phyloP scores from a whole-genome alignment of 345 rosid genomes.

The Rhodamnia rubescens region DNA sequence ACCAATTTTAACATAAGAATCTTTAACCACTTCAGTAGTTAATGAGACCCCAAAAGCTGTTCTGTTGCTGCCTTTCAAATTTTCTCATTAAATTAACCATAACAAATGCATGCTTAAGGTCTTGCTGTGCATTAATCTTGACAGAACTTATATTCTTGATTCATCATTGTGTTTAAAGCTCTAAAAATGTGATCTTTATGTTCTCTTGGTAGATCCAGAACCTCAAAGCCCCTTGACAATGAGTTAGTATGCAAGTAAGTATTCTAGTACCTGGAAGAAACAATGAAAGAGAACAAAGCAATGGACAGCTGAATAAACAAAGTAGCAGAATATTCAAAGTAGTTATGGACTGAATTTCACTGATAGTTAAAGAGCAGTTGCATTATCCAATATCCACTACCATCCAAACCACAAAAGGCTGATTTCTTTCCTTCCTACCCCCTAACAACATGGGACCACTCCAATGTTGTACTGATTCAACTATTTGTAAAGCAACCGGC shows the following conservation, averaged over 20 bases:
- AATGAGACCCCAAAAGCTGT: neutral
- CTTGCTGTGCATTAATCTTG: neutral
- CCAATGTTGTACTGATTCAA: neutral
- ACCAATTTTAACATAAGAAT: neutral
- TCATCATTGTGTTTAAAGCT: neutral
- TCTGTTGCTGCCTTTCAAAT: neutral
- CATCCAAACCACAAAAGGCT: neutral
- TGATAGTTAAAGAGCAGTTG: neutral
- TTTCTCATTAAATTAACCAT: neutral
- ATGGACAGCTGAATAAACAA: neutral
- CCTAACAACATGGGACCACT: neutral
- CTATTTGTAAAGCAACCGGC: neutral
- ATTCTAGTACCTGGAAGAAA: neutral
- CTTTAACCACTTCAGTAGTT: neutral
- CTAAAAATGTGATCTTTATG: neutral
- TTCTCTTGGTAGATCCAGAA: neutral
- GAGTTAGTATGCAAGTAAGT: neutral
- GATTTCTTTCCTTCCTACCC: neutral
- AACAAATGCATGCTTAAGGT: neutral
- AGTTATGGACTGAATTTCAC: neutral
- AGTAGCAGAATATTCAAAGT: neutral
- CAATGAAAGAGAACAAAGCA: neutral
- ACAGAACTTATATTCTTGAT: neutral
- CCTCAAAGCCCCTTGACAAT: neutral
- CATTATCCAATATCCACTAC: neutral